A percentile compares a stretch with the other conserved stretches of the same genome.
These are phyloP conservation scores for Penicillium manginii DNA, from an alignment of 495 filamentous ascomycete genomes.

Conservation along the genomic window DNA sequence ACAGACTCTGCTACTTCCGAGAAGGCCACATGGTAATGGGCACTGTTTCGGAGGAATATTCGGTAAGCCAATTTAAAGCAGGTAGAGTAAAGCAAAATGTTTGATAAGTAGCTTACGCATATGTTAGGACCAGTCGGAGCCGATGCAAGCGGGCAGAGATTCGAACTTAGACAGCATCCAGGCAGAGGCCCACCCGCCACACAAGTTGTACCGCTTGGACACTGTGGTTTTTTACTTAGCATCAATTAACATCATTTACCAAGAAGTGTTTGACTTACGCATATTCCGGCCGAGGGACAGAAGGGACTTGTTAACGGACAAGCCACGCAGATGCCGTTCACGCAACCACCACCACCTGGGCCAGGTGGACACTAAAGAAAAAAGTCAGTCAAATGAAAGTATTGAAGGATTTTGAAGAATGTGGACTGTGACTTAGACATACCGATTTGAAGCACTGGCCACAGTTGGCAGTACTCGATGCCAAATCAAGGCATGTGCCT, in stretches of 20 bases:
- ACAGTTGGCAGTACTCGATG: conserved; percentile 15
- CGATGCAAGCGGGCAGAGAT: conserved; percentile 22
- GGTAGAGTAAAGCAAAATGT: neutral
- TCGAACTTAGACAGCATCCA: conserved; percentile 23
- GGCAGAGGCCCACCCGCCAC: conserved; percentile 19
- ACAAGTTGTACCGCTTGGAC: conserved; percentile 20
- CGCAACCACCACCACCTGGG: conserved; percentile 22
- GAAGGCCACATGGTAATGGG: conserved; percentile 15
- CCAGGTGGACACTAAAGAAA: conserved; percentile 18
- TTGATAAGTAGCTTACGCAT: conserved; percentile 21
- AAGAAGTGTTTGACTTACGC: conserved; percentile 18
- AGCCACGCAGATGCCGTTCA: conserved; percentile 13
- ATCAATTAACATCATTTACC: neutral
- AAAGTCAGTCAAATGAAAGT: conserved; percentile 2
- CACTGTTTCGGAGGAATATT: conserved; percentile 8
- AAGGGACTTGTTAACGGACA: conserved; percentile 17
- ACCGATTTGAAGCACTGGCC: conserved; percentile 21
- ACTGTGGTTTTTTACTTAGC: conserved; percentile 11
- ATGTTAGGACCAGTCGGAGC: conserved; percentile 17
- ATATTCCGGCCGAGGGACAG: conserved; percentile 20
- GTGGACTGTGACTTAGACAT: neutral
- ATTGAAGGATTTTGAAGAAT: neutral
- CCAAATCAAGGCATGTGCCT: conserved; percentile 18
- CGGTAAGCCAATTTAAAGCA: neutral
- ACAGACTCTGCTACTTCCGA: conserved; percentile 9